These are phyloP conservation scores for Pythium diclinum DNA, from an alignment of 352 stramenopile genomes.

Conservation along the genomic window DNA sequence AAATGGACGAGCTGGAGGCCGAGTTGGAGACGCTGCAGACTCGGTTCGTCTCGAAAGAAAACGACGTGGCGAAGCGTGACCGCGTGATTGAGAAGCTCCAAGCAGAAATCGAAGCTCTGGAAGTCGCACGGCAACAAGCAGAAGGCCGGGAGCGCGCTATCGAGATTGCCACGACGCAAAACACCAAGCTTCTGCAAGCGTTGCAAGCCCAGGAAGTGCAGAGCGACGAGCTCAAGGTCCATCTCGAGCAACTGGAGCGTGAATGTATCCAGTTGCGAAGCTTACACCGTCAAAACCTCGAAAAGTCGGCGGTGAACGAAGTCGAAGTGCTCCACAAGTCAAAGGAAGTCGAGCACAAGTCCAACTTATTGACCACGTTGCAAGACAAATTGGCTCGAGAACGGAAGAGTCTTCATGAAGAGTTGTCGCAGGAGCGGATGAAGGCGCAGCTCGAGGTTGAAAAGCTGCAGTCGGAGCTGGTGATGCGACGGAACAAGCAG, in stretches of 20 bases:
- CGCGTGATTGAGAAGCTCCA: slow-evolving; percentile 58
- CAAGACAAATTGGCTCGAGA: slow-evolving; percentile 61
- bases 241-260: slow-evolving; percentile 26
- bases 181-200: slow-evolving; percentile 60
- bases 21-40: slow-evolving; percentile 64
- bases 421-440: slow-evolving; percentile 41
- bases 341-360: slow-evolving; percentile 41
- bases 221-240: slow-evolving; percentile 27
- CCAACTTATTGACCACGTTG: slow-evolving; percentile 30
- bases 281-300: slow-evolving; percentile 30
- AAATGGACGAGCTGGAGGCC: slow-evolving; percentile 65
- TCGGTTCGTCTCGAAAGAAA: slow-evolving; percentile 51
- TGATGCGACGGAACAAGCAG: slow-evolving; percentile 71
- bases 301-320: slow-evolving; percentile 33
- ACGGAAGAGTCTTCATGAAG: slow-evolving; percentile 40
- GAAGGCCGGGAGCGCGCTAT: slow-evolving; percentile 67
- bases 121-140: slow-evolving; percentile 45
- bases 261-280: slow-evolving; percentile 44
- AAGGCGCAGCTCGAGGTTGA: slow-evolving; percentile 60
- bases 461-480: slow-evolving; percentile 62
- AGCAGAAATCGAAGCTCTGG: slow-evolving; percentile 48
- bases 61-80: slow-evolving; percentile 49
- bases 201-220: slow-evolving; percentile 53
- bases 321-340: slow-evolving; percentile 50
- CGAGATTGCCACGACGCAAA: slow-evolving; percentile 73